phyloP scores from a whole-genome alignment of 2,329 filamentous ascomycete species.

The Aspergillus unguis region DNA sequence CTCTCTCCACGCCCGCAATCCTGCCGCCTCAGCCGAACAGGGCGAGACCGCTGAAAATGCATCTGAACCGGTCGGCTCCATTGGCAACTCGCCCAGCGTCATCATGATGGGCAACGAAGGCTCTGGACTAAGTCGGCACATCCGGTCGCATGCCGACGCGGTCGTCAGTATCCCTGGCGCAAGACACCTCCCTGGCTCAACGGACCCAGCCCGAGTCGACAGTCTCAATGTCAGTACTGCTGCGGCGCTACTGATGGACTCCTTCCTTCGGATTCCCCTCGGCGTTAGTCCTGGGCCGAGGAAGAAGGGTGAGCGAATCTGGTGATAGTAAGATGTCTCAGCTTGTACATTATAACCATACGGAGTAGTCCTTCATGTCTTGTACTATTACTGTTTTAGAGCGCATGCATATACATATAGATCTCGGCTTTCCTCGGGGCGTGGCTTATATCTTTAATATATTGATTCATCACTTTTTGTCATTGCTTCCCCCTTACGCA shows the following conservation, averaged over 20 bases:
- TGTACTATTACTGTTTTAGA: background rate
- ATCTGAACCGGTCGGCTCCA: conserved; percentile 40
- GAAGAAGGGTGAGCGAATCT: conserved; percentile 12
- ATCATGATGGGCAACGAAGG: conserved; percentile 82
- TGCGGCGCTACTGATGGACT: conserved; percentile 63
- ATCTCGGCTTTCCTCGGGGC: no score
- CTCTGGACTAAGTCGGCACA: conserved; percentile 62
- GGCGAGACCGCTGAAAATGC: background rate
- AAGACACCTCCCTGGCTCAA: conserved; percentile 41
- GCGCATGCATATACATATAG: background rate
- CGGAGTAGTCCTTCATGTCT: background rate
- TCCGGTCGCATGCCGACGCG: conserved; percentile 64
- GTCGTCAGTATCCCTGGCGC: conserved; percentile 61
- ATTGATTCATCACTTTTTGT: no score
- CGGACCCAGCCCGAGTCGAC: conserved; percentile 61
- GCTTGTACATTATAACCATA: no score
- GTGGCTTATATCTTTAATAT: no score
- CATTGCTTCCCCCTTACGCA: no score
- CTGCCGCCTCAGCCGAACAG: conserved; percentile 22
- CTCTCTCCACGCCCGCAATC: background rate
- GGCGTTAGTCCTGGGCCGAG: conserved; percentile 21
- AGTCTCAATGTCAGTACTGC: conserved; percentile 94
- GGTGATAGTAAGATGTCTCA: no score
- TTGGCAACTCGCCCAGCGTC: conserved; percentile 64
- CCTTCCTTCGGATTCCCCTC: conserved; percentile 37